Evolutionary conservation across 306 rosid genomes (phyloP), one percentile per base, ranked within the genome.

Genomic region (Clitoria ternatea): DNA sequence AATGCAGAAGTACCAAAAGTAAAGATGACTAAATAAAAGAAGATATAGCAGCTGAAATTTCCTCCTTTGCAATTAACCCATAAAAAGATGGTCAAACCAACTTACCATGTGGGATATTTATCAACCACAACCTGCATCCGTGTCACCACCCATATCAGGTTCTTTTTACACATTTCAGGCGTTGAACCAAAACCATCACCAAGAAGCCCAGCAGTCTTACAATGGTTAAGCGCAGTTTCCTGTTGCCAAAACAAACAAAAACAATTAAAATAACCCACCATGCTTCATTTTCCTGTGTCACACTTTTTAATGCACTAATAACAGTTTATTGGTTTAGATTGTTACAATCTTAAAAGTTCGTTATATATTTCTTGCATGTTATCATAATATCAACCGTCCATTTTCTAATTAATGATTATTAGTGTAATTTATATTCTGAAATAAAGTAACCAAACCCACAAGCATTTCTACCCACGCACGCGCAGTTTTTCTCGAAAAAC

Each of bases 161-260:
- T 91, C 79, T 80, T 94, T 78, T 87, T 86, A 54, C 91, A 84
- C 99, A 94, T 94, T 83, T 89, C 97, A 40, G 97, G 99, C 1
- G 99, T 94, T 11, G 97, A 80, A 80, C 99, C 99, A 77, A 94
- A 91, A 18, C 99, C 99, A 80, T 91, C 99, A 74, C 90, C 99
- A 54, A 94, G 87, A 70, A 94, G 91, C 66, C 99, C 97, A 57
- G 88, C 96, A 70, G 83, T 75, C 87, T 94, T 94, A 15, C 89
- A 96, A 86, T 94, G 99, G 86, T 94, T 94, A 63, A 94, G 96
- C 0, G 99, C 97, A 30, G 99, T 89, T 84, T 94, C 99, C 99
- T 94, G 89, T 70, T 44, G 15, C 23, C 20, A 73, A 61, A 40
- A 60, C 45, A 40, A 37, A 75, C 3, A 13, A 78, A 79, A 23